A percentile compares a stretch with the other conserved stretches of the same genome.
Conservation (phyloP, 768 basidiomycete genomes). For the Auricularia sp. region DNA sequence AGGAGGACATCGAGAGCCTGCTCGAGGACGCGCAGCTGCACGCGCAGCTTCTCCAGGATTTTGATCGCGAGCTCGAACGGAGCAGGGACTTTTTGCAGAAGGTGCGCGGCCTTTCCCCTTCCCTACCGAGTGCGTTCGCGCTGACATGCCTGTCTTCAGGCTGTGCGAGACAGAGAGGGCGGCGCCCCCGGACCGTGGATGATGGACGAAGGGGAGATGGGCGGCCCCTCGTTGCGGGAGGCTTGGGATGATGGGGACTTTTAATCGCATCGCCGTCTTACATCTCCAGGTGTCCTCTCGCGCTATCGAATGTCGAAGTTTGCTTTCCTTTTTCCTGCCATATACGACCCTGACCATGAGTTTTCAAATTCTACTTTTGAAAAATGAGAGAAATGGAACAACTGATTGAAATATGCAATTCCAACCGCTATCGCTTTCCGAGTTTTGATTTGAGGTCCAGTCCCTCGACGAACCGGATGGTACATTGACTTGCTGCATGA, state of each 20-base stretch:
- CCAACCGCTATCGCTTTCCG: no score
- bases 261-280: neutral
- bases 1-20: conserved; percentile 49
- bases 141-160: neutral
- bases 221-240: neutral
- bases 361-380: no score
- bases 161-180: neutral
- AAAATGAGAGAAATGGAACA: no score
- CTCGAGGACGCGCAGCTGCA: conserved; percentile 49
- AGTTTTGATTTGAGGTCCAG: no score
- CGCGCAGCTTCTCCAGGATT: conserved; percentile 30
- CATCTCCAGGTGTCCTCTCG: no score
- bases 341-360: no score
- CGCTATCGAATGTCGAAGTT: no score
- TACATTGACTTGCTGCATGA: no score
- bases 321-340: no score
- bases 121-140: neutral
- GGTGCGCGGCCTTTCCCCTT: conserved; percentile 27
- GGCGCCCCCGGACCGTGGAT: neutral
- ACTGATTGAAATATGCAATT: no score
- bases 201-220: neutral
- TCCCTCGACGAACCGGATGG: no score
- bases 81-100: conserved; percentile 68
- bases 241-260: conserved; percentile 4
- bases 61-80: conserved; percentile 48